Conservation (phyloP, 2,329 filamentous ascomycete species). For the Arachnopeziza araneosa region DNA sequence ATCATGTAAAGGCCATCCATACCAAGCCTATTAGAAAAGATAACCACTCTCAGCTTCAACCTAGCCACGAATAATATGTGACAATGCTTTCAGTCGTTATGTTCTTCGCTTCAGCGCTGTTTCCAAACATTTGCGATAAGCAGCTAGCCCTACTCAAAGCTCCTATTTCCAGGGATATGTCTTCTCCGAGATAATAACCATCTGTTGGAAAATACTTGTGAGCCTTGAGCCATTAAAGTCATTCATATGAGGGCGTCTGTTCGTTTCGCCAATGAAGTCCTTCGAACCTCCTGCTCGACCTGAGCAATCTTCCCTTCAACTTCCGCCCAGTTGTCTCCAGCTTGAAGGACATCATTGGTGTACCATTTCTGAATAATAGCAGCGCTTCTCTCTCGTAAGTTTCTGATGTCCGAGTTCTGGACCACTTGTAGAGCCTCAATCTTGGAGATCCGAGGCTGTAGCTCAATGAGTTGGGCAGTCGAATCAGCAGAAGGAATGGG, state of each 20-base stretch:
- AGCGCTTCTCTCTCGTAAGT: conserved; percentile 27
- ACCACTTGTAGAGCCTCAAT: conserved; percentile 26
- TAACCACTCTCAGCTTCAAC: conserved; percentile 26
- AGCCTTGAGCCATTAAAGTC: background rate
- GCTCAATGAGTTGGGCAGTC: conserved; percentile 29
- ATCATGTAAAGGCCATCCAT: background rate
- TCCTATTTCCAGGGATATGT: background rate
- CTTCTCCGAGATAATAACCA: background rate
- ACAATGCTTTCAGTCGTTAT: background rate
- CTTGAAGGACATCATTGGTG: conserved; percentile 23
- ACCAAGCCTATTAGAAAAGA: background rate
- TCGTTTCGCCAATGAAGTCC: conserved; percentile 17
- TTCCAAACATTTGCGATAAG: background rate
- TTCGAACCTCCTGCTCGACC: conserved; percentile 26
- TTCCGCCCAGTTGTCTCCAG: conserved; percentile 31
- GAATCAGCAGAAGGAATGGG: conserved; percentile 27
- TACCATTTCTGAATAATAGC: conserved; percentile 30
- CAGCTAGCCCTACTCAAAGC: background rate
- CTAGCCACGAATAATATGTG: background rate
- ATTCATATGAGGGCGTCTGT: conserved; percentile 15
- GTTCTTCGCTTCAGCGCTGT: background rate
- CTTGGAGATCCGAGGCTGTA: conserved; percentile 29
- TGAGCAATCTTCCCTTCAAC: conserved; percentile 26
- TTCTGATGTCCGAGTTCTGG: conserved; percentile 27
- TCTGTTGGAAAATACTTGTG: background rate